Percentiles rank a stretch among this genome's conserved stretches.
Conservation (phyloP, 148 eudicot genomes). For the Oxyria digyna region DNA sequence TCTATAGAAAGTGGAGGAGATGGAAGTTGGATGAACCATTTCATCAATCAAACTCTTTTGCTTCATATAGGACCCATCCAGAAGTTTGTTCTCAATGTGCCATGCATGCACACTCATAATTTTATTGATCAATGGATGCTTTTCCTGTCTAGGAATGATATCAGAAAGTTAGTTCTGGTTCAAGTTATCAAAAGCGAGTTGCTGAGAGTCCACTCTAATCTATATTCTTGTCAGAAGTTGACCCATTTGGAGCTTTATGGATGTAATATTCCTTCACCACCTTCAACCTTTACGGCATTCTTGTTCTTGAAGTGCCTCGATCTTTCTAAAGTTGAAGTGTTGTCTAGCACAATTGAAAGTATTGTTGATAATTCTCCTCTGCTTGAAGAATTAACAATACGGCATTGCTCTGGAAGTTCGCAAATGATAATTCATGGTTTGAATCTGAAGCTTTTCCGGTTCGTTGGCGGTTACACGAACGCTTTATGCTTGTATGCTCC, state of each 20-base stretch:
- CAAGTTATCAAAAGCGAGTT: too few relatives aligned
- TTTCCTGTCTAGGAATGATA: constrained; percentile 15
- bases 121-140: constrained; percentile 14
- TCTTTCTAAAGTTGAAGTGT: constrained; percentile 35
- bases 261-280: constrained; percentile 53
- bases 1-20: constrained; percentile 33
- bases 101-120: constrained; percentile 31
- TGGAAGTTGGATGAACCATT: constrained; percentile 25
- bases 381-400: constrained; percentile 48
- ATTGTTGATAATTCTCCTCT: constrained; percentile 45
- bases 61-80: constrained; percentile 63
- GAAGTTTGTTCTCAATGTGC: constrained; percentile 35
- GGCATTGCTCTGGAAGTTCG: constrained; percentile 29
- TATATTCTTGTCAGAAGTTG: constrained; percentile 40
- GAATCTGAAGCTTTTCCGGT: constrained; percentile 38
- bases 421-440: constrained; percentile 49
- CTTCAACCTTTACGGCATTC: constrained; percentile 35
- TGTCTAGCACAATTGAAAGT: constrained; percentile 37
- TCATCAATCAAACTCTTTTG: constrained; percentile 14
- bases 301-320: constrained; percentile 32
- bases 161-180: constrained; percentile 63
- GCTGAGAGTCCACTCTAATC: constrained; percentile 44
- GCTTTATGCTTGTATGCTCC: constrained; percentile 36
- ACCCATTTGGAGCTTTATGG: constrained; percentile 48
- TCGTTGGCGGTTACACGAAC: constrained; percentile 38